Percentiles rank a stretch among this genome's conserved stretches.
Conservation (phyloP, 805 yeast species). For the Candida easanensis region DNA sequence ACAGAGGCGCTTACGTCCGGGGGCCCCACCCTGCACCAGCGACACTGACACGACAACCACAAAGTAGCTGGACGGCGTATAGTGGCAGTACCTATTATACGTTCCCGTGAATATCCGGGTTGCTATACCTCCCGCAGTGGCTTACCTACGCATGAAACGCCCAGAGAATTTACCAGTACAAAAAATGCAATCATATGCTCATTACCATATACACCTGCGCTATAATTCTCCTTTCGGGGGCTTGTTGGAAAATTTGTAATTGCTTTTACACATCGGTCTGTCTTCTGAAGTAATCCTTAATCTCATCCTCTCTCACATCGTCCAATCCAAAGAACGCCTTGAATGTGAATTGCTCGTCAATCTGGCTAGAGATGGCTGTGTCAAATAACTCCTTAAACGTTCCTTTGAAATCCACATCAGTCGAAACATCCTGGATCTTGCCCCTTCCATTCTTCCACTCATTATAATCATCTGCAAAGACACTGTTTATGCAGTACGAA, state of each 20-base stretch:
- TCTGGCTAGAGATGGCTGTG: conserved; percentile 4
- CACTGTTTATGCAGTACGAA: conserved; percentile 6
- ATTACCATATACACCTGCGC: too few relatives aligned
- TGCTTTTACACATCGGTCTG: not conserved
- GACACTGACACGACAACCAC: too few relatives aligned
- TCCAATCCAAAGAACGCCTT: conserved; percentile 6
- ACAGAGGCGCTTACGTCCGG: too few relatives aligned
- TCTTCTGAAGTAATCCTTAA: conserved; percentile 11
- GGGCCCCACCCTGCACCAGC: too few relatives aligned
- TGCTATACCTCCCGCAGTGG: too few relatives aligned
- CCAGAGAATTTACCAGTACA: too few relatives aligned
- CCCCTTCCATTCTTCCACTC: not conserved
- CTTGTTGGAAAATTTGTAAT: too few relatives aligned
- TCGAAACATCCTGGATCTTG: not conserved
- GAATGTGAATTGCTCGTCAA: conserved; percentile 7
- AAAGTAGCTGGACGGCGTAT: too few relatives aligned
- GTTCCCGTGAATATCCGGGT: too few relatives aligned
- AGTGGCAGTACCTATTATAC: too few relatives aligned
- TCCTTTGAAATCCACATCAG: conserved; percentile 1
- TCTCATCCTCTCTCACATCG: conserved; percentile 9
- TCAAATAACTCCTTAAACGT: conserved; percentile 13
- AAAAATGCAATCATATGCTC: too few relatives aligned
- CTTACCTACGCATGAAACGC: too few relatives aligned
- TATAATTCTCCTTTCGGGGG: not conserved
- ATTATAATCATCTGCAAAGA: conserved; percentile 5